Base-by-base conservation (phyloP, 768 basidiomycete species). In the Cystobasidium ongulense region DNA sequence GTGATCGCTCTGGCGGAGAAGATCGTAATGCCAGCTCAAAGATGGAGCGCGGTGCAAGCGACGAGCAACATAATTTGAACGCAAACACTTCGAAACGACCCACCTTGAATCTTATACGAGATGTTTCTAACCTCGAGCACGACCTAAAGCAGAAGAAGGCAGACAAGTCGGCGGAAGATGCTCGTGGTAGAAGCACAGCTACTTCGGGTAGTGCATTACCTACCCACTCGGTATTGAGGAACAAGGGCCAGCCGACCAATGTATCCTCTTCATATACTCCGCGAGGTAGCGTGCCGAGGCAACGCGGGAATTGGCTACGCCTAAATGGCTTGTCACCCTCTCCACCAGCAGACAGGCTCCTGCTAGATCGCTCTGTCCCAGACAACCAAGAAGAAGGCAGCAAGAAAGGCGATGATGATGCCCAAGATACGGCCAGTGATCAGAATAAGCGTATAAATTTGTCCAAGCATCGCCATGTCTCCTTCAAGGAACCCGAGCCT, bases 401-500 rank as follows among this genome's bases (percentile, higher is more conserved):
- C 36, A 31, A 31, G 63, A n/a, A n/a, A n/a, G n/a, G n/a, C n/a
- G n/a, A n/a, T n/a, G 63, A 38, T 36, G 29, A 38, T 43, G 33
- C 35, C 25, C 2, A 35, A 38, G 63, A 11, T 36, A 23, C 2
- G 31, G 41, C 39, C 33, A 18, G 25, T 10, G 27, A 31, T 7
- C 17, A 35, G 5, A 31, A 11, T 33, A 36, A 57, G 21, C n/a
- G 68, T 4, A 25, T 53, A 50, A 67, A 8, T 31, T 18, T 33
- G 21, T 41, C 41, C 2, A 71, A 59, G 33, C 27, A 38, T 46
- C 23, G 68, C n/a, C 68, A 71, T 35, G 68, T 71, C 52, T 39
- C 36, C 1, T 71, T 71, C 53, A 71, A 71, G 53, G 68, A 71
- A n/a, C 68, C 68, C 31, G 68, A 71, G 18, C 25, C 23, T 35